Conservation (phyloP, 331 rosid genomes). For the Quercus tomentella region DNA sequence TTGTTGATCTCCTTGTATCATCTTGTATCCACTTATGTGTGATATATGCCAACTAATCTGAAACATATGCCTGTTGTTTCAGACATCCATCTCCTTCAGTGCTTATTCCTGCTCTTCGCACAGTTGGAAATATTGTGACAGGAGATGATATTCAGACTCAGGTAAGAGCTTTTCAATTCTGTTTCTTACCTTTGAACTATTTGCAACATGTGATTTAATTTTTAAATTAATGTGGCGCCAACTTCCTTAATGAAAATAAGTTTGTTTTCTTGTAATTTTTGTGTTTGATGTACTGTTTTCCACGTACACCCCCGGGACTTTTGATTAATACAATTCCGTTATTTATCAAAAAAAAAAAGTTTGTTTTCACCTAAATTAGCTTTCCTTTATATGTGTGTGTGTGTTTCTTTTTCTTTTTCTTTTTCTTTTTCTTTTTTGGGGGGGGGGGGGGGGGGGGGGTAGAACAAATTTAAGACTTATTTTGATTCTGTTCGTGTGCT, state of each 20-base stretch:
- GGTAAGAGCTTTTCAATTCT: constrained; percentile 34
- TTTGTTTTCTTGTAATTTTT: too few relatives aligned
- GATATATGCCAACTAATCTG: background rate
- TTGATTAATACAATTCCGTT: too few relatives aligned
- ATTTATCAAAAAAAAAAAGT: too few relatives aligned
- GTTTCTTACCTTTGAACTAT: background rate
- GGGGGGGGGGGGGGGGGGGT: too few relatives aligned
- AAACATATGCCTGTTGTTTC: constrained; percentile 7
- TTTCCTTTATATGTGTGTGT: background rate
- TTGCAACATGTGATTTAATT: background rate
- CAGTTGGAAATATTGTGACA: constrained; percentile 90
- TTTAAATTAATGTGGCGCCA: background rate
- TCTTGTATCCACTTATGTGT: background rate
- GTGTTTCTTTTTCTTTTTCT: background rate
- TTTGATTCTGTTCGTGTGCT: background rate
- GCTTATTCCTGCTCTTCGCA: constrained; percentile 89
- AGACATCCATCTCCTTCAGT: constrained; percentile 93
- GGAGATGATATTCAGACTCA: constrained; percentile 94
- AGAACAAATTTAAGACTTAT: background rate
- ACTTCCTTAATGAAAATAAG: background rate
- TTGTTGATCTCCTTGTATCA: background rate
- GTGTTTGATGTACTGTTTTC: too few relatives aligned
- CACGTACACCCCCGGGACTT: too few relatives aligned
- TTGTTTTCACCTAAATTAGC: too few relatives aligned
- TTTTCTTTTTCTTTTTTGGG: background rate